Evolutionary conservation across 495 filamentous ascomycete genomes (phyloP).

Genomic region (Talaromyces adpressus): DNA sequence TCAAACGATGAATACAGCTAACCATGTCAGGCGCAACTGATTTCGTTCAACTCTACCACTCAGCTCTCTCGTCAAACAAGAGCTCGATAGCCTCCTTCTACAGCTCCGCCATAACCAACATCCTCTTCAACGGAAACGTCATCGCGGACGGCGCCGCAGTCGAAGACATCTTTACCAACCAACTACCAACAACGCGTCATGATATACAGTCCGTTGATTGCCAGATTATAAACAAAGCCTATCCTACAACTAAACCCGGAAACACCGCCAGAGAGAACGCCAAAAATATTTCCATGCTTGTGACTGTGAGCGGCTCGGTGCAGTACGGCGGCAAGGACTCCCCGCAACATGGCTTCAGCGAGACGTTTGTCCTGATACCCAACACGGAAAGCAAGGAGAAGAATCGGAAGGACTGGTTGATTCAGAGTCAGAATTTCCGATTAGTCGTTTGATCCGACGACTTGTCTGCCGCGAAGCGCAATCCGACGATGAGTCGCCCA

Average conservation of each 20-base stretch:
- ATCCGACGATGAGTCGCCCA: background rate
- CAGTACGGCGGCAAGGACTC: conserved; percentile 52
- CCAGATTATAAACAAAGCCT: conserved; percentile 65
- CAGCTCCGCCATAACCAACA: conserved; percentile 40
- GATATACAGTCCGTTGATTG: conserved; percentile 63
- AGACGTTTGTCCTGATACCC: conserved; percentile 70
- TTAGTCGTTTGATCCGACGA: conserved; percentile 38
- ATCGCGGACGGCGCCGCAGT: conserved; percentile 49
- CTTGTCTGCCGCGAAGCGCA: background rate
- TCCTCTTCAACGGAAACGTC: conserved; percentile 60
- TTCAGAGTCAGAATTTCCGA: conserved; percentile 69
- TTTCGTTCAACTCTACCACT: conserved; percentile 47
- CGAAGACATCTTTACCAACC: conserved; percentile 51
- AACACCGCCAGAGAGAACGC: conserved; percentile 27
- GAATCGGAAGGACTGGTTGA: conserved; percentile 52
- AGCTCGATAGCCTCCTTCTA: conserved; percentile 52
- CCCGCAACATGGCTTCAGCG: conserved; percentile 59
- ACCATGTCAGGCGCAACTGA: conserved; percentile 35
- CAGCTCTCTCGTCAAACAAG: conserved; percentile 48
- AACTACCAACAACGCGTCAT: conserved; percentile 55
- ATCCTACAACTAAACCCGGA: conserved; percentile 31
- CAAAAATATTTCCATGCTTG: conserved; percentile 61
- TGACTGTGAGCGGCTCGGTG: conserved; percentile 62
- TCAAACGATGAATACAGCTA: background rate
- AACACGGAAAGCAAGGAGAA: conserved; percentile 51